Conservation (phyloP, 1,139 yeast genomes). For the Torulaspora globosa region DNA sequence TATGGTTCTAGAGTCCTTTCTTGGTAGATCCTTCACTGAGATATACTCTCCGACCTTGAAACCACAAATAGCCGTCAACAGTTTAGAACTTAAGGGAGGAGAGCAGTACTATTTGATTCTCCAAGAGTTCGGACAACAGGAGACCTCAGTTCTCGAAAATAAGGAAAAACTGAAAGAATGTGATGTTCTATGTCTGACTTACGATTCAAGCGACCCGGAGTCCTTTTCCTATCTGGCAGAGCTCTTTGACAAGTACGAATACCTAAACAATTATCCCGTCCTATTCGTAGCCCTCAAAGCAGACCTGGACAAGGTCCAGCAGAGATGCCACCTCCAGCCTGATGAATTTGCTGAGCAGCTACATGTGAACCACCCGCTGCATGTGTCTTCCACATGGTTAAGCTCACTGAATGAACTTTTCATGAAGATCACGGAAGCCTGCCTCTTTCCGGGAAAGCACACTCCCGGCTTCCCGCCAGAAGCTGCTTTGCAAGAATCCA, state of each 20-base stretch:
- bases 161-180: constrained; percentile 71
- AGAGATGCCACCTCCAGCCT: constrained; percentile 78
- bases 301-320: constrained; percentile 92
- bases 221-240: constrained; percentile 81
- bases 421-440: constrained; percentile 84
- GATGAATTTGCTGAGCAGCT: constrained; percentile 68
- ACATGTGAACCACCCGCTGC: constrained; percentile 65
- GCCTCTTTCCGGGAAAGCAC: constrained; percentile 68
- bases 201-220: constrained; percentile 94
- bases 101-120: constrained; percentile 88
- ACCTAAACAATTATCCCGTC: constrained; percentile 68
- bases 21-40: constrained; percentile 69
- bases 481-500: constrained; percentile 47
- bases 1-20: constrained; percentile 73
- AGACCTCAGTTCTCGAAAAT: constrained; percentile 75
- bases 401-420: constrained; percentile 80
- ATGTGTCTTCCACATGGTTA: constrained; percentile 86
- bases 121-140: constrained; percentile 86
- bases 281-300: constrained; percentile 92
- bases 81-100: constrained; percentile 92
- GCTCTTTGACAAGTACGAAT: constrained; percentile 53
- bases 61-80: constrained; percentile 80
- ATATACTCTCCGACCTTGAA: constrained; percentile 76
- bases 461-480: constrained; percentile 81
- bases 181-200: constrained; percentile 83